Conservation (phyloP, 2,329 filamentous ascomycete genomes). For the Penicillium sp. region DNA sequence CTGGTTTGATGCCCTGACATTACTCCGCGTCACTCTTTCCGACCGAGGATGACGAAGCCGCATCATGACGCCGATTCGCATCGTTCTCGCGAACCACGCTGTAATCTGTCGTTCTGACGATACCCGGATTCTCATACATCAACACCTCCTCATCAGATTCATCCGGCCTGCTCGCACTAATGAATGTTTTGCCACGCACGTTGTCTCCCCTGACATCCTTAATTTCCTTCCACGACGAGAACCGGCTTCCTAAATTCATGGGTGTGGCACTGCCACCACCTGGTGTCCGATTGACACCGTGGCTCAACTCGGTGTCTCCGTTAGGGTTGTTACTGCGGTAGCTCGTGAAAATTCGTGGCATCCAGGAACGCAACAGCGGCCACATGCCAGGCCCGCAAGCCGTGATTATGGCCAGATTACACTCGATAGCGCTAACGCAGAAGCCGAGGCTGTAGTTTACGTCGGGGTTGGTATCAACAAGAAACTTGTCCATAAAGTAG, state of each 20-base stretch:
- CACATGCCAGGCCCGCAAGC: neutral
- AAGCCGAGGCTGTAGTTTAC: constrained; percentile 1
- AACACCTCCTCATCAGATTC: constrained; percentile 1
- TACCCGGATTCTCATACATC: constrained; percentile 1
- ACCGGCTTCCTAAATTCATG: neutral
- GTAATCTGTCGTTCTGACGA: neutral
- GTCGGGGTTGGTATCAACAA: neutral
- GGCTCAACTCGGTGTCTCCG: neutral
- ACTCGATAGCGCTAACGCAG: constrained; percentile 3
- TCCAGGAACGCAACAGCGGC: neutral
- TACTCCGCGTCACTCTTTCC: neutral
- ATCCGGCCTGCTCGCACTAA: neutral
- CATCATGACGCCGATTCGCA: neutral
- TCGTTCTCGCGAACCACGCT: neutral
- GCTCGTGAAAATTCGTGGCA: neutral
- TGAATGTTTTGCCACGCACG: neutral
- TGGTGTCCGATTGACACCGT: neutral
- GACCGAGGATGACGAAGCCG: neutral
- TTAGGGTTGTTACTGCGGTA: neutral
- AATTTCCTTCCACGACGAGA: neutral
- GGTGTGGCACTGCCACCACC: neutral
- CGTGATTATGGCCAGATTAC: constrained; percentile 4
- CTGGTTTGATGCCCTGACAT: too few species aligned
- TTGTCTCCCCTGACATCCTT: neutral
- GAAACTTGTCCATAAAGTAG: neutral